These are phyloP conservation scores for Aspergillus spinulosporus DNA, from an alignment of 2,329 filamentous ascomycete genomes.

Conservation along the genomic window DNA sequence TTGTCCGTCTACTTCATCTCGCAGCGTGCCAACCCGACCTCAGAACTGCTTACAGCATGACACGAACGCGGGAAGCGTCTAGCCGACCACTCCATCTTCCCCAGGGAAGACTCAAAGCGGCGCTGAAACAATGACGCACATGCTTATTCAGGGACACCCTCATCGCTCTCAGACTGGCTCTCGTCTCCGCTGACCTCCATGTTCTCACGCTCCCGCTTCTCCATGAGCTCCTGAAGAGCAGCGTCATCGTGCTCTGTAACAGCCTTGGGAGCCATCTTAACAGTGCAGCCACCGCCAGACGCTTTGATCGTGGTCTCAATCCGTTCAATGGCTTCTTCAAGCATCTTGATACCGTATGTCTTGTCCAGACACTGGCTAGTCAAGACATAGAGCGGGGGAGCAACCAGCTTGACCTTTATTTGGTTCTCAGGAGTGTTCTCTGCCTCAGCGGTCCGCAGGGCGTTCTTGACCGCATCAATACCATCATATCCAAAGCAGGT, in stretches of 20 bases:
- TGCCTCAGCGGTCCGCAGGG: slow-evolving; percentile 85
- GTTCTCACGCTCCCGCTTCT: slow-evolving; percentile 97
- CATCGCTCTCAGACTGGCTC: slow-evolving; percentile 92
- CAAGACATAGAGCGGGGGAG: slow-evolving; percentile 91
- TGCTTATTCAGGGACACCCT: slow-evolving; percentile 64
- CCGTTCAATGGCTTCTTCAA: slow-evolving; percentile 87
- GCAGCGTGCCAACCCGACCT: slow-evolving; percentile 1
- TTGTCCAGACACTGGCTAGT: slow-evolving; percentile 97
- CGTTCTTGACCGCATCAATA: slow-evolving; percentile 95
- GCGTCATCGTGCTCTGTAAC: slow-evolving; percentile 98
- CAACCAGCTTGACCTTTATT: slow-evolving; percentile 98
- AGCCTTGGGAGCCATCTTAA: slow-evolving; percentile 99
- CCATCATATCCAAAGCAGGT: slow-evolving; percentile 95
- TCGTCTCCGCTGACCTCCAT: slow-evolving; percentile 97
- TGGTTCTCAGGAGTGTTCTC: slow-evolving; percentile 89
- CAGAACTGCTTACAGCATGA: slow-evolving; percentile 7
- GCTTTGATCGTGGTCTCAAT: slow-evolving; percentile 77
- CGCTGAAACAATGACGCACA: not conserved
- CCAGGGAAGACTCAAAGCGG: not conserved
- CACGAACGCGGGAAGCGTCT: not conserved
- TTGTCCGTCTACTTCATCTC: slow-evolving; percentile 16
- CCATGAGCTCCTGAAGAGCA: slow-evolving; percentile 95
- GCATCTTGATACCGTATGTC: slow-evolving; percentile 73
- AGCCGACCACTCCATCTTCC: not conserved
- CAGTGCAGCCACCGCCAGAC: slow-evolving; percentile 75